Evolutionary conservation across 768 basidiomycete genomes (phyloP).

Genomic region (Fibroporia radiculosa): DNA sequence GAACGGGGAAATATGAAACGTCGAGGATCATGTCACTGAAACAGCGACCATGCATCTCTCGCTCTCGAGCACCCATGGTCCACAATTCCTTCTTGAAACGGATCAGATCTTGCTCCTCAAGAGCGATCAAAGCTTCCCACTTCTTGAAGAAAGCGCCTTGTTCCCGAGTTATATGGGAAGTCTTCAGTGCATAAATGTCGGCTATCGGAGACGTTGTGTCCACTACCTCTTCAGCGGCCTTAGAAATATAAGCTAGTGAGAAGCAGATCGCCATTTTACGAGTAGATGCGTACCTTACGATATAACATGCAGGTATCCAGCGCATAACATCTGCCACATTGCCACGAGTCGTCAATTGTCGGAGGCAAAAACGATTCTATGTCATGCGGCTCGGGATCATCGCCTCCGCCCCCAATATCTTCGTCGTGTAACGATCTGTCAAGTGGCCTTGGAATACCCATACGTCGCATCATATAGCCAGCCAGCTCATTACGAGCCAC

Average conservation of each 20-base stretch:
- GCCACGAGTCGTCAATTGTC: slow-evolving; percentile 74
- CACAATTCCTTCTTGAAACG: slow-evolving; percentile 89
- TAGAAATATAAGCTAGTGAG: slow-evolving; percentile 2
- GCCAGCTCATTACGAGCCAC: slow-evolving; percentile 80
- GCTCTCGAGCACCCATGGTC: slow-evolving; percentile 77
- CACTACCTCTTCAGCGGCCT: slow-evolving; percentile 65
- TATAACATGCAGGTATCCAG: slow-evolving; percentile 92
- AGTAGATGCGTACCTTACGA: slow-evolving; percentile 49
- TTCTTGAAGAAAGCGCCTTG: slow-evolving; percentile 78
- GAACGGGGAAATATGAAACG: slow-evolving; percentile 25
- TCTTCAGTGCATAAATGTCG: slow-evolving; percentile 70
- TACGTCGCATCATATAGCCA: slow-evolving; percentile 57
- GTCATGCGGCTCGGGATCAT: slow-evolving; percentile 23
- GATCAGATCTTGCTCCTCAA: slow-evolving; percentile 82
- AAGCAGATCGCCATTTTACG: no score
- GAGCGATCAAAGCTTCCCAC: slow-evolving; percentile 82
- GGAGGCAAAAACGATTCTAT: slow-evolving; percentile 68
- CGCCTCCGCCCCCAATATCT: background rate
- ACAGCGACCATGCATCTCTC: slow-evolving; percentile 79
- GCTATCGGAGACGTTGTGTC: slow-evolving; percentile 48
- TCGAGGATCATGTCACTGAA: slow-evolving; percentile 75
- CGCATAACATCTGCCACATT: slow-evolving; percentile 76
- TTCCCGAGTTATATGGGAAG: slow-evolving; percentile 60
- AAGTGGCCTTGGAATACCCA: slow-evolving; percentile 3
- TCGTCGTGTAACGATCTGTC: slow-evolving; percentile 2